Evolutionary conservation across 768 basidiomycete species (phyloP), one percentile per base, ranked within the genome.

Genomic region (Antrodiella citrinella): DNA sequence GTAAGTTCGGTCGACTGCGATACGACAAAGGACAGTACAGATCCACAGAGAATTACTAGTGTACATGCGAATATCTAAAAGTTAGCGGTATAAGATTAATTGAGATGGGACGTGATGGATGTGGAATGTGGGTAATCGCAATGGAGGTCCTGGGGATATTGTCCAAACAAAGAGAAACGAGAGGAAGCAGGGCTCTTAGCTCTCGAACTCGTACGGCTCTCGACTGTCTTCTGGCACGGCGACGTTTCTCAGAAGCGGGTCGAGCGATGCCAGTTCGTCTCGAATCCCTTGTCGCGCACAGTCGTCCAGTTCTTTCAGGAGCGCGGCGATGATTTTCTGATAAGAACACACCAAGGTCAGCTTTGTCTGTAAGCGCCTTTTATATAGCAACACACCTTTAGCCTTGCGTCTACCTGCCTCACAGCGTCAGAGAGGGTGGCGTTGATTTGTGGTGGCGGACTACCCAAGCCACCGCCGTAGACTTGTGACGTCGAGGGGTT

Each of bases 291-390:
- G 82, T 51, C 90, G 75, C 44, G 91, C 90, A 44, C 89, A 80
- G 38, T 76, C 72, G 66, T 94, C 91, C 20, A 95, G 77, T 56
- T 94, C 91, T 65, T 91, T 92, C 51, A 91, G 67, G 9, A 95
- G 68, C 39, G 68, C 69, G 18, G 80, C 75, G n/a, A 83, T 86
- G 54, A 93, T 81, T 83, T 92, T 94, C 91, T 93, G 64, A 7
- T 23, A 22, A n/a, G 47, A 38, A 40, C 41, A 49, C 35, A 39
- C 21, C 26, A 40, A 3, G 10, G n/a, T n/a, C n/a, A n/a, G n/a
- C n/a, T n/a, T n/a, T n/a, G n/a, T n/a, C n/a, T n/a, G n/a, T 4
- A n/a, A n/a, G 25, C 13, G 22, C 30, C 44, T 47, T 49, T 20
- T 11, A n/a, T 39, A 26, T 11, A n/a, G 22, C 19, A 4, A 67